Base-by-base conservation (phyloP, 106 monocot species). In the Hemerocallis citrina region DNA sequence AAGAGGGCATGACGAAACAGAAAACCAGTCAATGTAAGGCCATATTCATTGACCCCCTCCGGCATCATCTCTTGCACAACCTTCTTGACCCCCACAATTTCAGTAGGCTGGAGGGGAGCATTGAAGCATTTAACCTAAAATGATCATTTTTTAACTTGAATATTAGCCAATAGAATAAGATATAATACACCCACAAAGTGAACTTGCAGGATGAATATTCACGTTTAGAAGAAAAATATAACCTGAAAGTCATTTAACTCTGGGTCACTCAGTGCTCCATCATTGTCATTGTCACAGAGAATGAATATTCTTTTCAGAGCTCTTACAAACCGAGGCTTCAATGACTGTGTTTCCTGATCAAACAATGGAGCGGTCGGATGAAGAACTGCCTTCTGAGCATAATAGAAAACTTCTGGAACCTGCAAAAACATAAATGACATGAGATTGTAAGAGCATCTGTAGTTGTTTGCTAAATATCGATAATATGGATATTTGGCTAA, bases 161-260 rank as follows among this genome's bases (percentile, higher is more conserved):
- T n/a, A n/a, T n/a, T n/a, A n/a, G n/a, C n/a, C n/a, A n/a, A n/a
- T n/a, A n/a, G n/a, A n/a, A n/a, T n/a, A n/a, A n/a, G n/a, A n/a
- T 14, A 5, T 56, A 34, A 32, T 1, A 34, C 40, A 9, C 14
- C 40, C 7, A 41, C 7, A 7, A 9, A 41, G 7, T 41, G 14
- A 41, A 14, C 14, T 41, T 41, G 40, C 14, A 41, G n/a, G 11
- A 41, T 7, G 11, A 0, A n/a, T n/a, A n/a, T n/a, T n/a, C n/a
- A n/a, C n/a, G n/a, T n/a, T n/a, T n/a, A 22, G 27, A 3, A 52
- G 0, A 74, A 65, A 5, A 5, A 46, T 21, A 25, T 25, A 45
- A 92, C 92, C 92, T 92, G 92, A 57, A 92, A 92, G 22, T 88
- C 92, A 66, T 92, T 92, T 38, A 92, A 71, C 63, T 92, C 92